These are phyloP conservation scores for Perkinsela sp. DNA, from an alignment of 208 protist species.

Conservation along the genomic window DNA sequence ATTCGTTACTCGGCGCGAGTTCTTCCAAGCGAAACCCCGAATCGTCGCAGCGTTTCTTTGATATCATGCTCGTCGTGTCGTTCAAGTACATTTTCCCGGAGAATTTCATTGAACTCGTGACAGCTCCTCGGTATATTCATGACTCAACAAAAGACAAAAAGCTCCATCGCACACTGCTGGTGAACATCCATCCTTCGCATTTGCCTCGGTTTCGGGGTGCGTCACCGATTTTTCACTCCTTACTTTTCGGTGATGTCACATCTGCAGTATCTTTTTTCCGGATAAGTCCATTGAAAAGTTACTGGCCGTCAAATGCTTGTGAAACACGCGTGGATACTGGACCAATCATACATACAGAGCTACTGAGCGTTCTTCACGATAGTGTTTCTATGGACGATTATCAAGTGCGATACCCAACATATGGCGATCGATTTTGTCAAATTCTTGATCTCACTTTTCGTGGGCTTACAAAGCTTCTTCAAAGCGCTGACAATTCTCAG, in stretches of 20 bases:
- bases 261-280: slow-evolving; percentile 1
- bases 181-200: slow-evolving; percentile 62
- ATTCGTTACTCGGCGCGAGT: too few relatives aligned
- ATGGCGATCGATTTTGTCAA: too few relatives aligned
- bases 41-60: too few relatives aligned
- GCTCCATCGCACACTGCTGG: slow-evolving; percentile 10
- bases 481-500: too few relatives aligned
- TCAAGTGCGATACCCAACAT: too few relatives aligned
- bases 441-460: too few relatives aligned
- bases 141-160: neutral
- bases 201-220: slow-evolving; percentile 50
- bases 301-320: too few relatives aligned
- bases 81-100: neutral
- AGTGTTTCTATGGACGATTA: neutral
- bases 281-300: too few relatives aligned
- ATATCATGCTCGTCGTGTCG: neutral
- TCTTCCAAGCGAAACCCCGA: too few relatives aligned
- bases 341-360: neutral
- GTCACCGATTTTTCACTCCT: slow-evolving; percentile 47
- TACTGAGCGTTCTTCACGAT: neutral
- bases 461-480: too few relatives aligned
- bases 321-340: neutral
- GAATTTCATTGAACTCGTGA: neutral
- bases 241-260: slow-evolving; percentile 21
- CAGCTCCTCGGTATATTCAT: neutral